Conservation (phyloP, 768 basidiomycete species). For the Termitomyces sp. region DNA sequence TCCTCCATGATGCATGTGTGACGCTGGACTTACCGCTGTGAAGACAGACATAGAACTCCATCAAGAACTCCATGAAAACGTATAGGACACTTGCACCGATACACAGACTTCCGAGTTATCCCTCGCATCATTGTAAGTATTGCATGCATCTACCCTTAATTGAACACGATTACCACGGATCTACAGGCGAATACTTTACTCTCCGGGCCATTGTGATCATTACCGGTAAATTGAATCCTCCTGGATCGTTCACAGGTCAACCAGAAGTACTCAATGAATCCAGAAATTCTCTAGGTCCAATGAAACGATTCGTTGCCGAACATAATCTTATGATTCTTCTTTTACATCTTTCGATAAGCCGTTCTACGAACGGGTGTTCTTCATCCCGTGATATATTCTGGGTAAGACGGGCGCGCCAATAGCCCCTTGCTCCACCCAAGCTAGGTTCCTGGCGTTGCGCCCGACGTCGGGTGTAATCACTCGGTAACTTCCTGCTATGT, state of each 20-base stretch:
- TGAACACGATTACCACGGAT: neutral
- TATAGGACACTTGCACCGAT: neutral
- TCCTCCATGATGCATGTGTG: too few species aligned
- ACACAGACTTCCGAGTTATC: neutral
- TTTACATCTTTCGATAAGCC: neutral
- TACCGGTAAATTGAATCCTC: neutral
- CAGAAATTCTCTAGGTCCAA: neutral
- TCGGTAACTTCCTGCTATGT: neutral
- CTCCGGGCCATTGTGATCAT: neutral
- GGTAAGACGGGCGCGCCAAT: conserved; percentile 11
- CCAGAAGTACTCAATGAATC: neutral
- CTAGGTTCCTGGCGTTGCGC: neutral
- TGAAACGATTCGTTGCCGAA: neutral
- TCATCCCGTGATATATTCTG: neutral
- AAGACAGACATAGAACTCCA: too few species aligned
- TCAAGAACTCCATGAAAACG: too few species aligned
- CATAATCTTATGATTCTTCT: neutral
- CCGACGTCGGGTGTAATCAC: conserved; percentile 6
- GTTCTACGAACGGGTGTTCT: neutral
- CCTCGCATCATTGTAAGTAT: neutral
- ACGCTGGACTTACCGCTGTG: neutral
- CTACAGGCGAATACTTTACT: neutral
- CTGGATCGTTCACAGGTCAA: neutral
- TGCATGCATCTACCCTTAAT: neutral
- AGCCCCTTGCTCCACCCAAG: conserved; percentile 4